Evolutionary conservation across 1,284 basidiomycete species (phyloP).

Genomic region (Bjerkandera adusta): DNA sequence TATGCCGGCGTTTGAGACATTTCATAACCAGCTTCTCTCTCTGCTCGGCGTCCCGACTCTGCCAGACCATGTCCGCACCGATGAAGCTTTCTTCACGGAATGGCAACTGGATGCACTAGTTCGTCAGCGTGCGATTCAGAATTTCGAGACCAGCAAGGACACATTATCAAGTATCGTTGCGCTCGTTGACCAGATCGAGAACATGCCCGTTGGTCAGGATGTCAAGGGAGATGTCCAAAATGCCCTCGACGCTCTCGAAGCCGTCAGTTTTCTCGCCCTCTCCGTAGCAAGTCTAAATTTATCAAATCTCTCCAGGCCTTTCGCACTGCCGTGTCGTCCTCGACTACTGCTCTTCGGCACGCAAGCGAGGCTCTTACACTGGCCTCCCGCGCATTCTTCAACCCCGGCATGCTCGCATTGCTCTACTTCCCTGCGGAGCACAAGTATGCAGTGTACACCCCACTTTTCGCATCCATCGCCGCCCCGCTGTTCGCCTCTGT

Average conservation of each 20-base stretch:
- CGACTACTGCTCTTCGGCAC: conserved; percentile 51
- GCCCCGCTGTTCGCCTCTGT: conserved; percentile 80
- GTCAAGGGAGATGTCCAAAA: conserved; percentile 73
- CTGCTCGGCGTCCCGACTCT: conserved; percentile 77
- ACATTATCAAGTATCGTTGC: conserved; percentile 81
- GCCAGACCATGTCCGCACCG: conserved; percentile 41
- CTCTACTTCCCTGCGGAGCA: conserved; percentile 97
- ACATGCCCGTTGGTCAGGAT: conserved; percentile 83
- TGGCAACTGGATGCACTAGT: conserved; percentile 84
- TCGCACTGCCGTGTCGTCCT: conserved; percentile 37
- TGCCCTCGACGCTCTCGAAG: conserved; percentile 68
- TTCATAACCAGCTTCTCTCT: conserved; percentile 71
- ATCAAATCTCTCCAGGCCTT: conserved; percentile 37
- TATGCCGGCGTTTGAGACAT: conserved; percentile 62
- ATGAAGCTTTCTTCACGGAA: conserved; percentile 42
- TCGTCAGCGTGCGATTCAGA: conserved; percentile 72
- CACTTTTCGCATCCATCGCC: conserved; percentile 85
- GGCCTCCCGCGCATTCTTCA: conserved; percentile 92
- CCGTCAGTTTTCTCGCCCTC: conserved; percentile 45
- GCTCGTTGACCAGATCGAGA: conserved; percentile 80
- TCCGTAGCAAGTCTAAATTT: conserved; percentile 1
- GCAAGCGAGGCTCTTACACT: conserved; percentile 68
- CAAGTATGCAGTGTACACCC: conserved; percentile 93
- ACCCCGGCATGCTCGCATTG: conserved; percentile 92
- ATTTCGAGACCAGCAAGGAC: conserved; percentile 63